These are phyloP conservation scores for Euphrasia confusa DNA, from an alignment of 257 asterid genomes.

Conservation along the genomic window DNA sequence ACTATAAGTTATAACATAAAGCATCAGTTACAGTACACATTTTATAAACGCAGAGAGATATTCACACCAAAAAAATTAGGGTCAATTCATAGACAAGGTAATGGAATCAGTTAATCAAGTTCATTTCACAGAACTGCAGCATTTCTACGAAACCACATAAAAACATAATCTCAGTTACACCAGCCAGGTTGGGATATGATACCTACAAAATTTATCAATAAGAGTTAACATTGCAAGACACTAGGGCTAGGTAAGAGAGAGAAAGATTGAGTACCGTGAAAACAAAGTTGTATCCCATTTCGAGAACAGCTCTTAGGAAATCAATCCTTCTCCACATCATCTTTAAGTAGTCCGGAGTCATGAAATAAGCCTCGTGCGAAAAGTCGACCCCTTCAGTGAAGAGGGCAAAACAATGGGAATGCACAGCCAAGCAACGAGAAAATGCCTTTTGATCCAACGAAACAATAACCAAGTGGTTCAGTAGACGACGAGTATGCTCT, in stretches of 20 bases:
- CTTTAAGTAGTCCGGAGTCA: conserved; percentile 56
- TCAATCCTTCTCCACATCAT: conserved; percentile 80
- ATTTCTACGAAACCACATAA: too few relatives aligned
- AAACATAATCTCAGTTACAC: too few relatives aligned
- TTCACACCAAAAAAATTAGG: too few relatives aligned
- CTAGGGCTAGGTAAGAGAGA: conserved; percentile 6
- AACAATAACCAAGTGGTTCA: conserved; percentile 44
- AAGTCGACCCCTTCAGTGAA: conserved; percentile 49
- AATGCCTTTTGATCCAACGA: conserved; percentile 39
- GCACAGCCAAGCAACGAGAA: conserved; percentile 37
- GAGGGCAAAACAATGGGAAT: conserved; percentile 55
- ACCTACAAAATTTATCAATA: neutral
- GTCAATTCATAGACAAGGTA: too few relatives aligned
- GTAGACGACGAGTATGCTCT: conserved; percentile 32
- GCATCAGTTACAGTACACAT: too few relatives aligned
- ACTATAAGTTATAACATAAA: too few relatives aligned
- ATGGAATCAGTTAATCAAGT: too few relatives aligned
- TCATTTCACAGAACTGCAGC: too few relatives aligned
- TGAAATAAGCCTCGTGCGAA: conserved; percentile 65
- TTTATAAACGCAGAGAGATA: too few relatives aligned
- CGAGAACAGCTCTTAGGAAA: conserved; percentile 56
- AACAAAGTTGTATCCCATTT: conserved; percentile 63
- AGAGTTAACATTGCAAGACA: neutral
- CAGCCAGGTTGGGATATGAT: too few relatives aligned
- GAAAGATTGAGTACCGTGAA: conserved; percentile 46